phyloP scores from a whole-genome alignment of 495 filamentous ascomycete species.

The Ascobolus immersus region DNA sequence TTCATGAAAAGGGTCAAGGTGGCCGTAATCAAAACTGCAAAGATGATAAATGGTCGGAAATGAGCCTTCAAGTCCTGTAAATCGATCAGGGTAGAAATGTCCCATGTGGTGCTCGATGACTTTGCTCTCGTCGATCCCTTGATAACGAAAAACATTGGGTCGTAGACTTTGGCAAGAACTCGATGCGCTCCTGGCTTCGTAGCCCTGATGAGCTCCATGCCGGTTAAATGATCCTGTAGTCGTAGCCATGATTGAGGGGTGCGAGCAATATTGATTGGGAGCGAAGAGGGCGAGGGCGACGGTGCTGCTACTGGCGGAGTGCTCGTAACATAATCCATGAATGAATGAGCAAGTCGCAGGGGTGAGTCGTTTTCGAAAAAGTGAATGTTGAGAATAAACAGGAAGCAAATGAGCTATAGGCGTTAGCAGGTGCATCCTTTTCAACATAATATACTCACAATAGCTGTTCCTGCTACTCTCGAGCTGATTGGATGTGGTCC shows the following conservation, averaged over 20 bases:
- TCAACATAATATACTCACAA: slow-evolving; percentile 8
- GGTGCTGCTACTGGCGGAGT: background rate
- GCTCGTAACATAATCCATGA: slow-evolving; percentile 18
- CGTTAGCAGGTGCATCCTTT: background rate
- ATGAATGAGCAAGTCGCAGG: slow-evolving; percentile 17
- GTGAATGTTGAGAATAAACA: slow-evolving; percentile 22
- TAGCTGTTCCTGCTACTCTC: slow-evolving; percentile 16
- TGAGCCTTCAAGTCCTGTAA: slow-evolving; percentile 33
- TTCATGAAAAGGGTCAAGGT: slow-evolving; percentile 38
- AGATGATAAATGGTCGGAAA: slow-evolving; percentile 27
- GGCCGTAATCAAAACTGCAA: slow-evolving; percentile 27
- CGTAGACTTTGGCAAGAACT: slow-evolving; percentile 40
- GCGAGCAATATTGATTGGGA: slow-evolving; percentile 35
- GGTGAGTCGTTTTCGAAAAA: slow-evolving; percentile 33
- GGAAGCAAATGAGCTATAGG: slow-evolving; percentile 15
- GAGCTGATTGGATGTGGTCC: slow-evolving; percentile 14
- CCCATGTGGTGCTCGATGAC: slow-evolving; percentile 9
- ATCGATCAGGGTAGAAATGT: slow-evolving; percentile 15
- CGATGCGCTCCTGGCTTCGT: slow-evolving; percentile 39
- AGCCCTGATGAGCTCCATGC: slow-evolving; percentile 39
- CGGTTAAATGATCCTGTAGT: slow-evolving; percentile 48
- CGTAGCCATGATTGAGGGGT: slow-evolving; percentile 44
- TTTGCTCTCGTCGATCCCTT: slow-evolving; percentile 33
- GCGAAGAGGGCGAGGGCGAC: background rate
- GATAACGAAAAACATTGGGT: slow-evolving; percentile 40